Base-by-base conservation (phyloP, 129 eudicot genomes). In the Rutidosis leptorrhynchoides region DNA sequence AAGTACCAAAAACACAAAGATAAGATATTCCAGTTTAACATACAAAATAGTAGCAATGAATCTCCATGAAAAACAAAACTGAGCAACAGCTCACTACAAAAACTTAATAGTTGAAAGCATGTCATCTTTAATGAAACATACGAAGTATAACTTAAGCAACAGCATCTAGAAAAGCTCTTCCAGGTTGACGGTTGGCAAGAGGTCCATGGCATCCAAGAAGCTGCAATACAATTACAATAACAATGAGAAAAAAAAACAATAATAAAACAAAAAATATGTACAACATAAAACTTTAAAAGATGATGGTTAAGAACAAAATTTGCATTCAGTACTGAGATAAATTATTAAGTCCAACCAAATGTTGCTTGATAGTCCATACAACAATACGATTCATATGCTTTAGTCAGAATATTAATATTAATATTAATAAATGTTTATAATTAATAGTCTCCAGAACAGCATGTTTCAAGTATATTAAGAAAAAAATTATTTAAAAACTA, bases 121-220 rank as follows among this genome's bases (percentile, higher is more conserved):
- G 27, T 32, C n/a, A n/a, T n/a, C 20, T 51, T 29, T 21, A 43
- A 9, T 10, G 19, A 33, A 65, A 12, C 21, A 30, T 4, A 17
- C 12, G 3, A 4, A n/a, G n/a, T n/a, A 58, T 14, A 23, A 45
- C 74, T 67, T 76, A 81, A 37, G 80, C 78, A 62, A 72, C 78
- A 15, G 84, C 87, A 37, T 79, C 74, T 37, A 88, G 54, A 32
- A 85, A 88, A 16, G 92, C 93, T 68, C 83, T 79, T 64, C n/a
- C n/a, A n/a, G n/a, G n/a, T n/a, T n/a, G n/a, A n/a, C n/a, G n/a
- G n/a, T n/a, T n/a, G n/a, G n/a, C 97, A 65, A 90, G 79, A 4
- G 76, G 95, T 49, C 95, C 97, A 79, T 90, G 97, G 68, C 90
- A 83, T 7, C 94, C 94, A 48, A 86, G 79, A 79, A 86, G 90